A percentile compares a stretch with the other conserved stretches of the same genome.
Evolutionary conservation across 2,329 filamentous ascomycete species (phyloP).

Genomic region (Sclerotinia minor): DNA sequence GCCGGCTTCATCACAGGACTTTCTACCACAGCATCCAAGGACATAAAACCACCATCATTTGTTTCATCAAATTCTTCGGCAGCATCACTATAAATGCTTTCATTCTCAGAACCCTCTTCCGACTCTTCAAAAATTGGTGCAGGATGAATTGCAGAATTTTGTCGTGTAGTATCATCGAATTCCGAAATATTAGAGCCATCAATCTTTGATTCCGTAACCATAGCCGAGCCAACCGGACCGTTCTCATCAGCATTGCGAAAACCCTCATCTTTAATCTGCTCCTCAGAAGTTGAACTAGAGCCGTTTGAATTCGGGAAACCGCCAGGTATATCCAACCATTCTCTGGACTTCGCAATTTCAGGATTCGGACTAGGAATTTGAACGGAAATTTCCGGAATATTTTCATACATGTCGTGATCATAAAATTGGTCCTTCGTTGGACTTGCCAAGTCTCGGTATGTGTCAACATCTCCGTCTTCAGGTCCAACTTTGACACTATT

Average conservation of each 20-base stretch:
- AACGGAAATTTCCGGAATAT: slow-evolving; percentile 48
- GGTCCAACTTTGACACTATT: slow-evolving; percentile 31
- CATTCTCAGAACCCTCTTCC: slow-evolving; percentile 49
- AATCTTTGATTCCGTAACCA: slow-evolving; percentile 27
- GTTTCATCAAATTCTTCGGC: slow-evolving; percentile 64
- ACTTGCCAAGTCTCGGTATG: slow-evolving; percentile 27
- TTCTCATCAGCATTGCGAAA: slow-evolving; percentile 24
- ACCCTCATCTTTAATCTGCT: slow-evolving; percentile 26
- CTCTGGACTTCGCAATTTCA: slow-evolving; percentile 42
- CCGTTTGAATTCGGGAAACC: slow-evolving; percentile 52
- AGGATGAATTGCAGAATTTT: slow-evolving; percentile 46
- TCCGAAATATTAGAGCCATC: slow-evolving; percentile 25
- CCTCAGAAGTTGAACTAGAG: slow-evolving; percentile 31
- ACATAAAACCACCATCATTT: slow-evolving; percentile 68
- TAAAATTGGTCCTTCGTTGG: slow-evolving; percentile 19
- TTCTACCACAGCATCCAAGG: slow-evolving; percentile 70
- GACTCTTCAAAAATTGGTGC: slow-evolving; percentile 36
- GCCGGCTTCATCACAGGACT: slow-evolving; percentile 48
- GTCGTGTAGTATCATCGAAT: slow-evolving; percentile 27
- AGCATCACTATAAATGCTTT: slow-evolving; percentile 72
- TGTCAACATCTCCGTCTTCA: slow-evolving; percentile 28
- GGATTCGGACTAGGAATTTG: slow-evolving; percentile 50
- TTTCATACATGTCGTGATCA: slow-evolving; percentile 23
- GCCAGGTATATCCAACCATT: slow-evolving; percentile 51
- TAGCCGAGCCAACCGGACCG: slow-evolving; percentile 29